Evolutionary conservation across 441 rosid species (phyloP), one percentile per base, ranked within the genome.

Genomic region (Pelargonium citronellum): DNA sequence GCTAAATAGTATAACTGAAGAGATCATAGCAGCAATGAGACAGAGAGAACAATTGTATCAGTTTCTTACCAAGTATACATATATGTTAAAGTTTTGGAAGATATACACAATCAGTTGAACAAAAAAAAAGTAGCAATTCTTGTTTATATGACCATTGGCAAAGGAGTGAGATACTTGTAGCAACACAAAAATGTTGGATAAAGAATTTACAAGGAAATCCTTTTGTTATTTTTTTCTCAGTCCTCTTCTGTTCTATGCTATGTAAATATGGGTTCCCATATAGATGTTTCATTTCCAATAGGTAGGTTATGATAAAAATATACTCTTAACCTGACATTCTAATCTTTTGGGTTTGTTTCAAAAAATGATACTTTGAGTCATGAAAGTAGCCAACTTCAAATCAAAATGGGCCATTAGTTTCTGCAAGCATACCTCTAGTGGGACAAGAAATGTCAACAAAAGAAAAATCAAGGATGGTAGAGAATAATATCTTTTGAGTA

Each of bases 51-150:
- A 19, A 22, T 1, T 55, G 43, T 27, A 55, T 68, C 39, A 60
- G 62, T 39, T 61, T 43, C 49, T 46, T 9, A 34, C 34, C 16
- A 46, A 13, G 34, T 63, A 2, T 22, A 47, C 69, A 37, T 20
- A 27, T 76, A 49, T 46, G 41, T 58, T 57, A 61, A 61, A 75
- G 68, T 81, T 84, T 87, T 81, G 79, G 79, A 74, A 75, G 63
- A 77, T 67, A 69, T 57, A n/a, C 34, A 47, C 15, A 58, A 71
- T 58, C 15, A 68, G 65, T 70, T 44, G 39, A 72, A 67, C 60
- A 22, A 22, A 61, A 64, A 67, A 69, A 75, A 66, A 66, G 69
- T 20, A 62, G 68, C 70, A 66, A 24, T 67, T 53, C 70, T 43
- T 74, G 64, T 43, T 71, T 22, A 51, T 78, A 51, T 15, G 67